Conservation (phyloP, 441 rosid species). For the Arabidopsis lyrata region DNA sequence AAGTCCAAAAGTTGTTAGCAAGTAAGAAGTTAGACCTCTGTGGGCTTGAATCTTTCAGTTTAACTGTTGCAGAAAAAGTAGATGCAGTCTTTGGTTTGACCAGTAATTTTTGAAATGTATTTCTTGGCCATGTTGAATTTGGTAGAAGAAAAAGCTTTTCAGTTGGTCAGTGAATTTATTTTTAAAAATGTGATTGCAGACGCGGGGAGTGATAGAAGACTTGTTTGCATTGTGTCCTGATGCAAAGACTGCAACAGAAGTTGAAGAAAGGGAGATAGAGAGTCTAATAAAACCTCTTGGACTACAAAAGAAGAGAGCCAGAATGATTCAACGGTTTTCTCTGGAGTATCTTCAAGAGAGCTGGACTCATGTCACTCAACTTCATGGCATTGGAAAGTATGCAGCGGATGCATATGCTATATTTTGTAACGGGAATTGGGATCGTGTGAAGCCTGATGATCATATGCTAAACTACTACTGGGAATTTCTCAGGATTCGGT, state of each 20-base stretch:
- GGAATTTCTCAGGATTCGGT: slow-evolving; percentile 37
- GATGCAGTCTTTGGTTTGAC: neutral
- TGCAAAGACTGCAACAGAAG: slow-evolving; percentile 62
- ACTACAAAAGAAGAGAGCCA: slow-evolving; percentile 63
- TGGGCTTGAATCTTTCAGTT: slow-evolving; percentile 3
- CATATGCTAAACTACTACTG: slow-evolving; percentile 47
- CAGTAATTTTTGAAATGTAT: neutral
- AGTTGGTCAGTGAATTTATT: neutral
- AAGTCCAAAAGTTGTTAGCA: neutral
- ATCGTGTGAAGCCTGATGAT: slow-evolving; percentile 39
- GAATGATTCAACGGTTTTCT: slow-evolving; percentile 61
- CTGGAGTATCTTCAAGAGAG: slow-evolving; percentile 62
- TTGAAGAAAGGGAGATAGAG: slow-evolving; percentile 49
- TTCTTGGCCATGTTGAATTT: neutral
- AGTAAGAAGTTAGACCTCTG: neutral
- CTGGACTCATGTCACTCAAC: slow-evolving; percentile 83
- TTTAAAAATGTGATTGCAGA: slow-evolving; percentile 47
- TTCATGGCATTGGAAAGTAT: slow-evolving; percentile 85
- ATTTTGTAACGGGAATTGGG: slow-evolving; percentile 75
- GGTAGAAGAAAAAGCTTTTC: neutral
- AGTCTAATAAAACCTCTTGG: slow-evolving; percentile 61
- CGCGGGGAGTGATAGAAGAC: slow-evolving; percentile 49
- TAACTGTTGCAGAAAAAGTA: slow-evolving; percentile 13
- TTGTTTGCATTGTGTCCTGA: slow-evolving; percentile 64
- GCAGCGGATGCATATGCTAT: slow-evolving; percentile 92